Evolutionary conservation across 2,329 filamentous ascomycete genomes (phyloP), one percentile per base, ranked within the genome.

Genomic region (Coniochaeta ligniaria): DNA sequence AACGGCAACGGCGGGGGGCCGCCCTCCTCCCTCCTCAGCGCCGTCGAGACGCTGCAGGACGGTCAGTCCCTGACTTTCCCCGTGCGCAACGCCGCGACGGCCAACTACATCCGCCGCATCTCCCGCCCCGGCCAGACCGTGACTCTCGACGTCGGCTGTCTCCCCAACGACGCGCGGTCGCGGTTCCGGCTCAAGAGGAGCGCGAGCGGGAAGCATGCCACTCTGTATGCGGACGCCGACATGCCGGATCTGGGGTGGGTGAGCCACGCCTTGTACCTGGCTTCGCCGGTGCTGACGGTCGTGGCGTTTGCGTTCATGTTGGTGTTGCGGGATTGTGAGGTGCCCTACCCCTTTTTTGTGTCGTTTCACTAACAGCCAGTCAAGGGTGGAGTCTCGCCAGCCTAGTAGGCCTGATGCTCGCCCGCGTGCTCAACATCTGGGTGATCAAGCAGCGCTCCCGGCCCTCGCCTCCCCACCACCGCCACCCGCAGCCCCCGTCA

Each of bases 131-230:
- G 84, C 17, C 79, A 80, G 61, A 74, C 82, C 22, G 76, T 86
- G 36, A 82, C 83, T 11, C 71, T 88, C 33, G 78, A 85, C 66
- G 78, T 87, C 24, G 82, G 84, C 2, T 78, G 80, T 70, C 73
- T 84, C 38, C 82, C 83, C 17, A 65, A 59, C 20, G 60, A 59
- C 20, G 60, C 33, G n/a, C 60, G 58, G 47, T 14, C 11, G 11
- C 63, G 74, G 17, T 66, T 66, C 61, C 66, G 69, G 24, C 63
- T 75, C 36, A 69, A 66, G 61, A 65, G 66, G 22, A 64, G 65
- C 66, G 59, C 60, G 66, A 61, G 60, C 63, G 65, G 69, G 28
- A 61, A 59, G 22, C 63, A 43, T 56, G 67, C 38, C 63, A 70
- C 26, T 56, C 45, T 63, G 22, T 61, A 62, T 22, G 55, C 63